Evolutionary conservation across 148 eudicot species (phyloP).

Genomic region (Vaccinium darrowii): DNA sequence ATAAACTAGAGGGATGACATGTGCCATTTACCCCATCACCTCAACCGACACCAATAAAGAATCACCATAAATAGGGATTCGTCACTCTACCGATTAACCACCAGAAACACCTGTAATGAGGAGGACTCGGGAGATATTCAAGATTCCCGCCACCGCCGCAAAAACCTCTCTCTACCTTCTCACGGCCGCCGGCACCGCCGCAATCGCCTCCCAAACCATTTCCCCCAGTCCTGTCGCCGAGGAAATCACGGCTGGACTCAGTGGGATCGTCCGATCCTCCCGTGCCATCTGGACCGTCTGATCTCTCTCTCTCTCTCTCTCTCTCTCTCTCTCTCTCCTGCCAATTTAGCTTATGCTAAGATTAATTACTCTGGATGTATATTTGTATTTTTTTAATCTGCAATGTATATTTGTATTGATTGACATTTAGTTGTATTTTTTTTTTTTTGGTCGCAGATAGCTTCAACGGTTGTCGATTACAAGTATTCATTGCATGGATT

Average conservation of each 20-base stretch:
- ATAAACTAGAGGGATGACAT: neutral
- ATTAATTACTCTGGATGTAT: neutral
- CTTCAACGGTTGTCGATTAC: slow-evolving; percentile 64
- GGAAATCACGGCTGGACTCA: slow-evolving; percentile 34
- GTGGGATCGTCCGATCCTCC: slow-evolving; percentile 65
- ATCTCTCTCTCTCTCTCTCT: slow-evolving; percentile 5
- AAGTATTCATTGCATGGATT: slow-evolving; percentile 70
- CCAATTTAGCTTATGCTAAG: neutral
- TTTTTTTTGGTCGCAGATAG: slow-evolving; percentile 38
- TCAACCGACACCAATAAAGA: too few species aligned
- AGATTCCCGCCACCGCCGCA: slow-evolving; percentile 43
- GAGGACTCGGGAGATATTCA: slow-evolving; percentile 19
- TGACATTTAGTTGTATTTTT: neutral
- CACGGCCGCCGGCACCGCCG: slow-evolving; percentile 46
- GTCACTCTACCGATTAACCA: neutral
- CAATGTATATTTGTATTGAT: neutral
- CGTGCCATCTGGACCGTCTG: slow-evolving; percentile 66
- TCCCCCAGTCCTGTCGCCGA: slow-evolving; percentile 21
- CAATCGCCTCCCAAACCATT: slow-evolving; percentile 23
- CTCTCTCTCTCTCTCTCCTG: slow-evolving; percentile 3
- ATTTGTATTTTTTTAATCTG: too few species aligned
- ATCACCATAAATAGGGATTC: neutral
- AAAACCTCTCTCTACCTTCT: slow-evolving; percentile 44
- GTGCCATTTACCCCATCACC: neutral
- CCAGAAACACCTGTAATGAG: neutral